Base-by-base conservation (phyloP, 129 eudicot genomes). In the Ambrosia artemisiifolia region DNA sequence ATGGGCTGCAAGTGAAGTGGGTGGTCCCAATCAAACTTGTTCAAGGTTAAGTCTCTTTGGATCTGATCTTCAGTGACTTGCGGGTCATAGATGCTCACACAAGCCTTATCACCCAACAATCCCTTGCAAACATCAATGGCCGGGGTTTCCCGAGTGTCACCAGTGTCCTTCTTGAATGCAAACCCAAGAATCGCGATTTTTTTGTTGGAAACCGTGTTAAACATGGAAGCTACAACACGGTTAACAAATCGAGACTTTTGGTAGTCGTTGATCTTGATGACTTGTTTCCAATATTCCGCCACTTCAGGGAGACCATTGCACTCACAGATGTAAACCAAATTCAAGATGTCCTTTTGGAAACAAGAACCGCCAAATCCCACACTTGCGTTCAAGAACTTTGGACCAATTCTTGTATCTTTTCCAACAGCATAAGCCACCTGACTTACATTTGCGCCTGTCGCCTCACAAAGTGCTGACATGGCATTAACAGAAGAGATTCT, bases 331-430 rank as follows among this genome's bases (percentile, higher is more conserved):
- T 91, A 91, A 16, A 91, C 95, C 71, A 91, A 63, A 79, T 91
- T 91, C 69, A 91, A 76, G 38, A 91, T 91, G 24, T 91, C 97
- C 75, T 90, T 90, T 65, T 91, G 97, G 82, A 91, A 91, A 79
- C 97, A 91, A 43, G 97, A 91, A n/a, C 97, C 97, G 1, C 97
- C 97, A 28, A 91, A 91, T n/a, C 97, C 97, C 6, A 91, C 97
- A 36, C 97, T 91, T 6, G 97, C 83, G 14, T 91, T 91, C 33
- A 91, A 67, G 71, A 91, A 91, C 84, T 86, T 91, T 61, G 92
- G 84, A 5, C 97, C 97, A 40, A 91, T 91, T 69, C 97, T 84
- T n/a, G 92, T 79, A 51, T 91, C 97, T 71, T 80, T 91, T 32
- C 97, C 97, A 4, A 91, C 97, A 1, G 97, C 97, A 24, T 83